Evolutionary conservation across 2,329 filamentous ascomycete species (phyloP).

Genomic region (Xylaria sp.): DNA sequence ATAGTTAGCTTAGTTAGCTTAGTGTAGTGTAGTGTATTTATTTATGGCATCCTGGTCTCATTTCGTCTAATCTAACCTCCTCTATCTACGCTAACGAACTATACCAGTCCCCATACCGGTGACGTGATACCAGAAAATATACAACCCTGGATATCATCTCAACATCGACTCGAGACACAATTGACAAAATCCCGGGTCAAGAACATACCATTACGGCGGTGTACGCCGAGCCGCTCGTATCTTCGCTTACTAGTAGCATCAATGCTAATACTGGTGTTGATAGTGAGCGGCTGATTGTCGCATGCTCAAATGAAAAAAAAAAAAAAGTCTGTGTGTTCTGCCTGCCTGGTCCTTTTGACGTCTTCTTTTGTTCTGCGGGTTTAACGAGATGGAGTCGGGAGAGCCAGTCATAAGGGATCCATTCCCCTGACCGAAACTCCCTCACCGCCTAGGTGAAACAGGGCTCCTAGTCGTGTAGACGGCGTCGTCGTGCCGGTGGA

Average conservation of each 20-base stretch:
- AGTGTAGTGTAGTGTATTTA: too few species aligned
- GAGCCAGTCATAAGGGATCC: constrained; percentile 29
- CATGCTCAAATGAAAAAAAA: background rate
- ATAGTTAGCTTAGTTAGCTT: background rate
- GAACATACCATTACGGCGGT: background rate
- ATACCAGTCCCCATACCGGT: background rate
- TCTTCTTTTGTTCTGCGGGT: background rate
- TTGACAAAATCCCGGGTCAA: background rate
- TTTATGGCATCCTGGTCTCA: background rate
- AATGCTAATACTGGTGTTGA: constrained; percentile 33
- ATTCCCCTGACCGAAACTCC: constrained; percentile 37
- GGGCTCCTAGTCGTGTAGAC: constrained; percentile 23
- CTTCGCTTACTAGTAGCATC: constrained; percentile 27
- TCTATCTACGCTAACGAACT: background rate
- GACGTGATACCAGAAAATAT: background rate
- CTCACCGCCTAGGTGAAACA: constrained; percentile 39
- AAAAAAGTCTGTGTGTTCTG: background rate
- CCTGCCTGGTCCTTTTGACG: background rate
- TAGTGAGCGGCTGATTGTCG: constrained; percentile 1
- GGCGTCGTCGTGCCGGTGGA: constrained; percentile 31
- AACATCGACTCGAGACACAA: background rate
- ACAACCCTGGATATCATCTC: constrained; percentile 1
- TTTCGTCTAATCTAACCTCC: constrained; percentile 1
- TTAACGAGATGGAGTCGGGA: constrained; percentile 27
- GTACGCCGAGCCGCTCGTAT: background rate